phyloP scores from a whole-genome alignment of 306 rosid genomes.

The Comarum palustre region DNA sequence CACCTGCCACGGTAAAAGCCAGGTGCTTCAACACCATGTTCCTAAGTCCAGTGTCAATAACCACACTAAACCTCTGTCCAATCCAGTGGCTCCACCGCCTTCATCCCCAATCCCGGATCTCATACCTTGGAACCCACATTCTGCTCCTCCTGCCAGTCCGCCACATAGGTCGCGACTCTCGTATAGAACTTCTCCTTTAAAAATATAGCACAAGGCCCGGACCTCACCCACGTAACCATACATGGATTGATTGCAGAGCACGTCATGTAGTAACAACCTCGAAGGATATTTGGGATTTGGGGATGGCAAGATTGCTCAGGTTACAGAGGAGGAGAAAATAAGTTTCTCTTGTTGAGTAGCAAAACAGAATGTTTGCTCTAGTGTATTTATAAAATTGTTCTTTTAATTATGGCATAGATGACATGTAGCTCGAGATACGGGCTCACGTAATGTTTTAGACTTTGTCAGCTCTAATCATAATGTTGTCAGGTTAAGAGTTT shows the following conservation, averaged over 20 bases:
- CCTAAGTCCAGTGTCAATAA: slow-evolving; percentile 44
- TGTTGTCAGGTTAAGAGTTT: too few relatives aligned
- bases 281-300: neutral
- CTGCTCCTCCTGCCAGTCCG: slow-evolving; percentile 55
- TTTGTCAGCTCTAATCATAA: too few relatives aligned
- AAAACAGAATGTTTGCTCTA: neutral
- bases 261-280: slow-evolving; percentile 14
- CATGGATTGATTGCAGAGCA: slow-evolving; percentile 35
- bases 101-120: slow-evolving; percentile 76
- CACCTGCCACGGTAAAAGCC: slow-evolving; percentile 56
- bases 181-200: slow-evolving; percentile 70
- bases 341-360: neutral
- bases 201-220: slow-evolving; percentile 53
- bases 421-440: too few relatives aligned
- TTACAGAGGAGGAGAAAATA: too few relatives aligned
- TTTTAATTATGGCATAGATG: too few relatives aligned
- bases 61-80: slow-evolving; percentile 79
- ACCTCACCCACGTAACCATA: slow-evolving; percentile 46
- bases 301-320: neutral
- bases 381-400: too few relatives aligned
- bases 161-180: slow-evolving; percentile 78
- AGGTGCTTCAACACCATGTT: slow-evolving; percentile 39
- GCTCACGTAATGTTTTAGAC: too few relatives aligned
- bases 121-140: slow-evolving; percentile 73
- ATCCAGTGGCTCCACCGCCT: slow-evolving; percentile 54